Conservation (phyloP, 495 filamentous ascomycete species). For the Astrothelium macrocarpum region DNA sequence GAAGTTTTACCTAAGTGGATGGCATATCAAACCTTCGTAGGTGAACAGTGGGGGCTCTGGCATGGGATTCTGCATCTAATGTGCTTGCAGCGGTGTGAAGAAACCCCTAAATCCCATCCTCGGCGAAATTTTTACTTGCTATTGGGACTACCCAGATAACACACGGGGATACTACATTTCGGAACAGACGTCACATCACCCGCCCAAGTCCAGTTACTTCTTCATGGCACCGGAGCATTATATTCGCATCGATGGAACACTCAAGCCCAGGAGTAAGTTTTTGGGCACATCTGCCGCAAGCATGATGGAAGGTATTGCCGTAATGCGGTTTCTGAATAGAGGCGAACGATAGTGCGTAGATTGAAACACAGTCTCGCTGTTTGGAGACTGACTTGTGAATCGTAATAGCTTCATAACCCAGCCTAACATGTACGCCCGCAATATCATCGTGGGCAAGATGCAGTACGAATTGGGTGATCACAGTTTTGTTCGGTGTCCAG, state of each 20-base stretch:
- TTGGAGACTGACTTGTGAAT: conserved; percentile 4
- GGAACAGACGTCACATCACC: conserved; percentile 96
- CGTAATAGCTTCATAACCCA: conserved; percentile 72
- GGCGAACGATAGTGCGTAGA: conserved; percentile 77
- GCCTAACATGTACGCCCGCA: conserved; percentile 98
- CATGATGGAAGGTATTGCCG: conserved; percentile 93
- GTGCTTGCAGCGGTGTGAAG: conserved; percentile 73
- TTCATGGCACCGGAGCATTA: conserved; percentile 95
- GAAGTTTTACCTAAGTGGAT: conserved; percentile 96
- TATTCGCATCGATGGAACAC: conserved; percentile 88
- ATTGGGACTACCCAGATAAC: conserved; percentile 84
- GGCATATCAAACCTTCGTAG: conserved; percentile 97
- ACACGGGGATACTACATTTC: conserved; percentile 90
- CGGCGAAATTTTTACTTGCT: conserved; percentile 88
- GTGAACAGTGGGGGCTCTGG: conserved; percentile 24
- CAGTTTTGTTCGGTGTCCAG: conserved; percentile 87
- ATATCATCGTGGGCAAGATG: conserved; percentile 98
- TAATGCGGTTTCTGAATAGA: conserved; percentile 72
- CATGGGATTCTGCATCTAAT: conserved; percentile 6
- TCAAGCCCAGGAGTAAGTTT: conserved; percentile 96
- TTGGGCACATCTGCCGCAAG: conserved; percentile 95
- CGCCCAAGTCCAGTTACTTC: conserved; percentile 97
- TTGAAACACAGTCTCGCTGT: not conserved
- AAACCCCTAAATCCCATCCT: conserved; percentile 97
- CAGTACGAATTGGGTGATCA: conserved; percentile 98